These are phyloP conservation scores for Chenopodium quinoa DNA, from an alignment of 148 eudicot species.

Conservation along the genomic window DNA sequence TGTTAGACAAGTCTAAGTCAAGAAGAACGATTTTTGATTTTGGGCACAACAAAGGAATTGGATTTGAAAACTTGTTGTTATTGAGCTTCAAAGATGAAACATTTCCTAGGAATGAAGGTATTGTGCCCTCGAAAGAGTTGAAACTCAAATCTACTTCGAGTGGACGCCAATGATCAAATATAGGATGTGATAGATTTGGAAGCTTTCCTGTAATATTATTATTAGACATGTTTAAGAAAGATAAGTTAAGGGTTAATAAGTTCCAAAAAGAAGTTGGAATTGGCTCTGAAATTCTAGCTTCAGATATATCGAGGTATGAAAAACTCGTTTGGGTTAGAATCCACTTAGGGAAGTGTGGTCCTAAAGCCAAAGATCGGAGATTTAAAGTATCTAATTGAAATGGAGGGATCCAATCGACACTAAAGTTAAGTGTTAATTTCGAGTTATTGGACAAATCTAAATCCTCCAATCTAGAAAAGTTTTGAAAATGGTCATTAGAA, in stretches of 20 bases:
- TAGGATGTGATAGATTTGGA: neutral
- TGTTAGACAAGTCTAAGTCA: neutral
- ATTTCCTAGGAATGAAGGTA: neutral
- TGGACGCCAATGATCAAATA: too few relatives aligned
- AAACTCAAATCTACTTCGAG: neutral
- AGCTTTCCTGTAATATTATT: neutral
- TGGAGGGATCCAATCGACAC: constrained; percentile 16
- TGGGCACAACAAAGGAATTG: neutral
- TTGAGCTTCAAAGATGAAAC: neutral
- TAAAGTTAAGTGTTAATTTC: constrained; percentile 4
- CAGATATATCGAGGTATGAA: constrained; percentile 12
- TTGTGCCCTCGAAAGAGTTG: neutral
- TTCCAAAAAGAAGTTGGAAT: constrained; percentile 12
- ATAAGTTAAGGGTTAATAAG: neutral
- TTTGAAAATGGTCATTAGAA: constrained; percentile 20
- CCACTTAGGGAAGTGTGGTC: constrained; percentile 12
- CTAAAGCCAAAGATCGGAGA: constrained; percentile 1
- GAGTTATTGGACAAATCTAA: constrained; percentile 28
- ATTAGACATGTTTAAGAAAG: neutral
- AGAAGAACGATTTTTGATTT: neutral
- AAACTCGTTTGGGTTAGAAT: neutral
- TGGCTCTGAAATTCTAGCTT: neutral
- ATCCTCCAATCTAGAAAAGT: constrained; percentile 18
- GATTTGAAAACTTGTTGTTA: neutral
- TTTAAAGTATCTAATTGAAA: constrained; percentile 2